A percentile compares a stretch with the other conserved stretches of the same genome.
Evolutionary conservation across 2,329 filamentous ascomycete genomes (phyloP).

Genomic region (Aspergillus sp.): DNA sequence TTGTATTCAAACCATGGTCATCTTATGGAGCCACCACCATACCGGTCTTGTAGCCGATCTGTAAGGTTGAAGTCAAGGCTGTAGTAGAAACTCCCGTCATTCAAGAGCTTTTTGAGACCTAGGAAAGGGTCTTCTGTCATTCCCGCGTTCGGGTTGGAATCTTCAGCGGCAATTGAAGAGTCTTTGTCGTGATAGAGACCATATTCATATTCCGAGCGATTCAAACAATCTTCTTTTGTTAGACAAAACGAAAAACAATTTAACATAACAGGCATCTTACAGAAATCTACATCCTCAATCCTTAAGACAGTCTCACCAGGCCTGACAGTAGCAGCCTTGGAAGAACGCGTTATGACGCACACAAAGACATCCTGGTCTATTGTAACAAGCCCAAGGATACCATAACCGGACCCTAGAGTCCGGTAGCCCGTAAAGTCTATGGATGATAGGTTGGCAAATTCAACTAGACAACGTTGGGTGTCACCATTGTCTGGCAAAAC

Average conservation of each 20-base stretch:
- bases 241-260: constrained; percentile 3
- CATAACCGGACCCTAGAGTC: constrained; percentile 73
- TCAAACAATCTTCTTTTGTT: constrained; percentile 70
- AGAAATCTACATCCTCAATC: constrained; percentile 84
- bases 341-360: constrained; percentile 79
- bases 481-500: constrained; percentile 33
- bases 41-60: constrained; percentile 87
- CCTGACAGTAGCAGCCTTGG: constrained; percentile 75
- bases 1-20: constrained; percentile 8
- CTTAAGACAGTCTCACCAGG: constrained; percentile 87
- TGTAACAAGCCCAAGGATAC: constrained; percentile 84
- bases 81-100: constrained; percentile 95
- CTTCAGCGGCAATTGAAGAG: constrained; percentile 55
- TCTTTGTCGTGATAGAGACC: constrained; percentile 59
- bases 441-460: constrained; percentile 68
- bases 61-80: constrained; percentile 98
- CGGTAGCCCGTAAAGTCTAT: constrained; percentile 75
- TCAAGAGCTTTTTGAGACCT: constrained; percentile 85
- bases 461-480: constrained; percentile 75
- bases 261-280: constrained; percentile 35
- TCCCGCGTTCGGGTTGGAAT: constrained; percentile 52
- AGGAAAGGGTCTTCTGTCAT: constrained; percentile 83
- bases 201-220: constrained; percentile 80
- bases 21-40: constrained; percentile 17
- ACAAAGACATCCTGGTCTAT: constrained; percentile 84